Evolutionary conservation across 495 filamentous ascomycete species (phyloP), one percentile per base, ranked within the genome.

Genomic region (Hypoxylon lienhwacheense): DNA sequence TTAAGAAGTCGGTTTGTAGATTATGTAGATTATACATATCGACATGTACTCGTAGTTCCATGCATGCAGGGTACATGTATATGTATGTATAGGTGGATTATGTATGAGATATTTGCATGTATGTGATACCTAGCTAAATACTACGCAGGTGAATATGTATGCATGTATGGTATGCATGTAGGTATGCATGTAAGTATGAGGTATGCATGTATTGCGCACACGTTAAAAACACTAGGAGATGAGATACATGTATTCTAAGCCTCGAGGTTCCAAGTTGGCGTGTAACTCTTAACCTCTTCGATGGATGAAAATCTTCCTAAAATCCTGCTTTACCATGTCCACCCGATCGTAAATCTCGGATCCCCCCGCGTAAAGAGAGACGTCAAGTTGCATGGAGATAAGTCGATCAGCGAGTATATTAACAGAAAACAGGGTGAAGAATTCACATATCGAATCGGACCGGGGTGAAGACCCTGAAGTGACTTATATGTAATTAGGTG

Each of bases 251-350:
- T n/a, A n/a, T n/a, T n/a, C n/a, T n/a, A n/a, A n/a, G n/a, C n/a
- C n/a, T n/a, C n/a, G n/a, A n/a, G n/a, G n/a, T n/a, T n/a, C n/a
- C n/a, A n/a, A n/a, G n/a, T 54, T 26, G 29, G 28, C 39, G 45
- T 45, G 22, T 47, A 35, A 44, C 29, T 37, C 20, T 47, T 26
- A 50, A 43, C 52, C 58, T 55, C 47, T 55, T 37, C 52, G 41
- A 55, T 32, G 41, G 51, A 47, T 44, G 51, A 50, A 47, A 36
- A 52, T 55, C 58, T 47, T 51, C 51, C 58, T 52, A 61, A 41
- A 43, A 61, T 51, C 58, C 58, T 46, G 58, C 46, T 55, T 50
- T 47, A 47, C 58, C 46, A 61, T 52, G 58, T 55, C 47, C 47
- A 15, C 47, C 52, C 45, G 58, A 52, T 61, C 58, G 51, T 55